Percentiles rank a stretch among this genome's conserved stretches.
These are phyloP conservation scores for Avena sativa DNA, from an alignment of 176 grass and related monocot species.

Conservation along the genomic window DNA sequence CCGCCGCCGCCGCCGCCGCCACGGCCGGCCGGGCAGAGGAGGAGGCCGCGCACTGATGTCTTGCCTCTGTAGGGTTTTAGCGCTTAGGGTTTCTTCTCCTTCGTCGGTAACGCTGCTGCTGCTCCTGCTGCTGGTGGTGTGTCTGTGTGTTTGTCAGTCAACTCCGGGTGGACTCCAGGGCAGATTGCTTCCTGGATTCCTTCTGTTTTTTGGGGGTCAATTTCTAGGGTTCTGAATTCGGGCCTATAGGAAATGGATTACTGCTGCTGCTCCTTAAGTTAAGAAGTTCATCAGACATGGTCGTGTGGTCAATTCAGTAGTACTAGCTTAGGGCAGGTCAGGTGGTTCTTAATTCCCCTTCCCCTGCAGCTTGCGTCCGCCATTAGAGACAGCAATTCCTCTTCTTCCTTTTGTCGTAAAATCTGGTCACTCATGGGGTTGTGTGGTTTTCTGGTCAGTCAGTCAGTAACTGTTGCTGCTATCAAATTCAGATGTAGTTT, in stretches of 20 bases:
- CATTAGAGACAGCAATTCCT: background rate
- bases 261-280: too few relatives aligned
- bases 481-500: constrained; percentile 9
- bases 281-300: background rate
- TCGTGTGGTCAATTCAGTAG: background rate
- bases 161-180: background rate
- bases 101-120: background rate
- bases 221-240: constrained; percentile 39
- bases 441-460: background rate
- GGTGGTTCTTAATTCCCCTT: background rate
- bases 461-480: background rate
- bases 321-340: background rate
- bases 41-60: constrained; percentile 59
- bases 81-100: constrained; percentile 50
- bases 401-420: background rate
- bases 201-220: background rate
- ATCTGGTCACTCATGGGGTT: background rate
- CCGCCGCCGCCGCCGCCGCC: constrained; percentile 3
- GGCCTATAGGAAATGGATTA: background rate
- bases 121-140: background rate
- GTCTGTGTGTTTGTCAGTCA: background rate
- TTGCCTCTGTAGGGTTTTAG: constrained; percentile 51
- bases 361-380: background rate
- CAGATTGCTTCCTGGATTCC: background rate
- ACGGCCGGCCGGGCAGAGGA: constrained; percentile 48